These are phyloP conservation scores for Suillus subalutaceus DNA, from an alignment of 768 basidiomycete genomes.

Conservation along the genomic window DNA sequence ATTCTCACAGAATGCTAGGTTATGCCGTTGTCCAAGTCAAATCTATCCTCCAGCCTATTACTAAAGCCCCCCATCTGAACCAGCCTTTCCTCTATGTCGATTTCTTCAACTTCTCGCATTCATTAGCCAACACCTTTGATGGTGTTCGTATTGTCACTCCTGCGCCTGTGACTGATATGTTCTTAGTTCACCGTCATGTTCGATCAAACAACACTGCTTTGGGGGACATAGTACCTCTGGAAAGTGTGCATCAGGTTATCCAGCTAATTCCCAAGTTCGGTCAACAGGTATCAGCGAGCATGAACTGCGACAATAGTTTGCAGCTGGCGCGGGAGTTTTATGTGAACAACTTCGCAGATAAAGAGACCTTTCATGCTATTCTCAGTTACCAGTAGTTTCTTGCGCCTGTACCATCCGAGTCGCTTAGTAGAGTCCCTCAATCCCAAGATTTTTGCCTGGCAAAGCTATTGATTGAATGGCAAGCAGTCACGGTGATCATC, in stretches of 20 bases:
- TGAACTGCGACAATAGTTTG: constrained; percentile 6
- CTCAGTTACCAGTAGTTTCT: constrained; percentile 4
- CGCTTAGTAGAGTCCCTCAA: no score
- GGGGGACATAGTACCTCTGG: constrained; percentile 7
- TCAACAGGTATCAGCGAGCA: background rate
- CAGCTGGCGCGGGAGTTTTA: constrained; percentile 3
- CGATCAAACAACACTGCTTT: background rate
- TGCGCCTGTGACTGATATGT: background rate
- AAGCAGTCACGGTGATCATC: no score
- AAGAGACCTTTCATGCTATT: constrained; percentile 7
- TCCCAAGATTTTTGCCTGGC: no score
- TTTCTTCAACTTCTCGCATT: constrained; percentile 3
- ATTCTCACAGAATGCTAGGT: constrained; percentile 7
- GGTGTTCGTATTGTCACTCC: background rate
- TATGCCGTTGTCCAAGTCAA: constrained; percentile 6
- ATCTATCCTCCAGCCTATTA: background rate
- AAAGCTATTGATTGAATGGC: no score
- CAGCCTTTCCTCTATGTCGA: constrained; percentile 6
- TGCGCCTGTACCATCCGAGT: no score
- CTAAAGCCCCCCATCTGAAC: background rate
- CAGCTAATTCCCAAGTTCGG: constrained; percentile 10
- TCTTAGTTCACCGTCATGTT: background rate
- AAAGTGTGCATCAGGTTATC: constrained; percentile 1
- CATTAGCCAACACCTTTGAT: background rate
- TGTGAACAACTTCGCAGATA: constrained; percentile 14